Evolutionary conservation across 495 filamentous ascomycete species (phyloP), one percentile per base, ranked within the genome.

Genomic region (Baudoinia panamericana): DNA sequence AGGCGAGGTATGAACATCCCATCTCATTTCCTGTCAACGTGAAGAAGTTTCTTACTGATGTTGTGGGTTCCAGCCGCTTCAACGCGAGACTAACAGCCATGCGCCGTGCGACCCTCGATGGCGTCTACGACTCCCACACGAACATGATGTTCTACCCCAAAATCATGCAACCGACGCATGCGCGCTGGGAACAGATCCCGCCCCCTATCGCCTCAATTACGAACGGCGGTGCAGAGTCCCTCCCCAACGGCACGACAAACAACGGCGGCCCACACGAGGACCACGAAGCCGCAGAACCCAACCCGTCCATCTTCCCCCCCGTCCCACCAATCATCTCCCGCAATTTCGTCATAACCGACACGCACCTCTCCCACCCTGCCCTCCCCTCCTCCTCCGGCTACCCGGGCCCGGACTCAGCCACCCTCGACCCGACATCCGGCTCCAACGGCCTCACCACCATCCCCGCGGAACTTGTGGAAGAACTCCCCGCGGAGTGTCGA

Each of bases 41-140:
- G n/a, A 29, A 23, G 40, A 4, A 30, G 28, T 33, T 17, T n/a
- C 8, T 20, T 42, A 26, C 23, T 23, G 1, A 13, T n/a, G 16
- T 24, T 13, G 18, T 12, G 21, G 31, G 28, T 41, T 19, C 4
- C 45, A 93, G 87, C 53, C 73, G 74, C 27, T 95, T 84, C 68
- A 97, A 97, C 58, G 62, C 76, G 15, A 56, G 69, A 2, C 68
- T 95, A 19, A 61, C 71, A 0, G 62, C 66, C 11, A 57, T 72
- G 22, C 79, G 90, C 19, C 75, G 74, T 13, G 52, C 59, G n/a
- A 85, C 76, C 43, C 59, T 77, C 10, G 67, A 73, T 24, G 90
- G 90, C 18, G 66, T 85, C 18, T 97, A 97, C 57, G 86, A 97
- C 48, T 72, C 87, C 17, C 85, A 95, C 61, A 94, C 90, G 29